Conservation (phyloP, 2,329 filamentous ascomycete species). For the Rutstroemia sp. region DNA sequence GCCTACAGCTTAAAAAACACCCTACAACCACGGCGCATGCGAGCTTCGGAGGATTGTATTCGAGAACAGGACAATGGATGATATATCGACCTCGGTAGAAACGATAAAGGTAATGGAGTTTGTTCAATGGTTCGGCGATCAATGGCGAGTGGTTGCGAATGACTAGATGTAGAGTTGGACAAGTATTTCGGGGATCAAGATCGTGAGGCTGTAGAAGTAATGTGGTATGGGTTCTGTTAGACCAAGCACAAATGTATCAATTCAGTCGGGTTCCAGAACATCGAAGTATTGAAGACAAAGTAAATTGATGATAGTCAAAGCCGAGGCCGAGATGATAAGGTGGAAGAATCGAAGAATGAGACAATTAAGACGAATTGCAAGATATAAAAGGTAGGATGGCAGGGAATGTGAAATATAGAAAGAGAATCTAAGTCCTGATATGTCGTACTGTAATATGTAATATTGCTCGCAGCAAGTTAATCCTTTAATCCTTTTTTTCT, state of each 20-base stretch:
- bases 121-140: neutral
- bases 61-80: neutral
- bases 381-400: neutral
- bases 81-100: neutral
- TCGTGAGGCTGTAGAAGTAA: conserved; percentile 1
- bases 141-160: neutral
- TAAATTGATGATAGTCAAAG: neutral
- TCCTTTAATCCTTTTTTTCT: too few species aligned
- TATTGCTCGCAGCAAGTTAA: too few species aligned
- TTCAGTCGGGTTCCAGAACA: neutral
- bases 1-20: conserved; percentile 15
- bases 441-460: too few species aligned
- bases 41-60: neutral
- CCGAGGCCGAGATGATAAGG: neutral
- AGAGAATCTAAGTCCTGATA: too few species aligned
- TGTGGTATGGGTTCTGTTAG: neutral
- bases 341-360: neutral
- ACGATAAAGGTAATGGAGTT: neutral
- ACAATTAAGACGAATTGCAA: neutral
- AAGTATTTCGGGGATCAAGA: neutral
- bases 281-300: neutral
- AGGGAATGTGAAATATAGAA: too few species aligned
- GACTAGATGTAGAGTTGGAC: too few species aligned
- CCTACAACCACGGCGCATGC: conserved; percentile 3
- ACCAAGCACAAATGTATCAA: neutral